A percentile compares a stretch with the other conserved stretches of the same genome.
These are phyloP conservation scores for Castanopsis chinensis DNA, from an alignment of 306 rosid species.

Conservation along the genomic window DNA sequence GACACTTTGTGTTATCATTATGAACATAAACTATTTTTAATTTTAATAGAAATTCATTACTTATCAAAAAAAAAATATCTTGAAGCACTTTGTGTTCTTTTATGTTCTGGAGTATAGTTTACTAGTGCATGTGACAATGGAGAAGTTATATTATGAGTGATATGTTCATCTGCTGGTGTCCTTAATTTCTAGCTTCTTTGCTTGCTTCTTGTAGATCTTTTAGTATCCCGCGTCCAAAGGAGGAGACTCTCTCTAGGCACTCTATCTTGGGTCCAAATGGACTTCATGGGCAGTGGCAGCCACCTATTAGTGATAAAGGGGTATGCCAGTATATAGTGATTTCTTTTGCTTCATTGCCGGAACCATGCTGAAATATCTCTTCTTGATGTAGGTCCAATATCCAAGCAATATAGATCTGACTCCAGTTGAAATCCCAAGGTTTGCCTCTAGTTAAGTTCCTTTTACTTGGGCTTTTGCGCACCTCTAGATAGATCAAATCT, in stretches of 20 bases:
- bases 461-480: conserved; percentile 7
- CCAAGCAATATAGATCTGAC: conserved; percentile 74
- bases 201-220: conserved; percentile 56
- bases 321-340: conserved; percentile 42
- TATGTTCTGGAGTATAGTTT: neutral
- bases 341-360: conserved; percentile 24
- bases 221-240: conserved; percentile 57
- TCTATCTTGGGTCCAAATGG: conserved; percentile 90
- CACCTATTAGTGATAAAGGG: conserved; percentile 67
- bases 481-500: conserved; percentile 13
- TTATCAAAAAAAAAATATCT: too few species aligned
- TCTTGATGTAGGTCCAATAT: conserved; percentile 70
- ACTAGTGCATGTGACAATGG: neutral
- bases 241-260: conserved; percentile 84
- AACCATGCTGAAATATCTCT: conserved; percentile 42
- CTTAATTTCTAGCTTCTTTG: conserved; percentile 14
- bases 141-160: neutral
- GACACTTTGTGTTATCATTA: too few species aligned
- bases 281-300: conserved; percentile 75
- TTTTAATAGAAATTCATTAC: too few species aligned
- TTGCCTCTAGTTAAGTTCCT: conserved; percentile 19
- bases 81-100: too few species aligned
- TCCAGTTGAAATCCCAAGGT: conserved; percentile 80
- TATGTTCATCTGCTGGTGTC: neutral
- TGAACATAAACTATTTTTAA: too few species aligned